phyloP scores from a whole-genome alignment of 2,329 filamentous ascomycete genomes.

The Nannizziopsis barbatae region DNA sequence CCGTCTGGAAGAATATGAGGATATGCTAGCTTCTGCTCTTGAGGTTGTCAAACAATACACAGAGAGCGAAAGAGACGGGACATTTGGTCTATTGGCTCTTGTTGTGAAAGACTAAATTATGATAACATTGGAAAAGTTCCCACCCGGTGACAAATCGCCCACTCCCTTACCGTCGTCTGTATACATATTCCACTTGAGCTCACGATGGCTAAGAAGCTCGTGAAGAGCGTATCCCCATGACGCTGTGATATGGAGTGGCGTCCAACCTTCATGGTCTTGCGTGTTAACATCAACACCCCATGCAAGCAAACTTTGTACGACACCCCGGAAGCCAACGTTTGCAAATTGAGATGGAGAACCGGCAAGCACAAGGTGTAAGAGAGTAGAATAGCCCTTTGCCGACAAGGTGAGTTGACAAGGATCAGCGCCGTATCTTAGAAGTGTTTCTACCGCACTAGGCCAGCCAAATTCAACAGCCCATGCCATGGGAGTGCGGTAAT shows the following conservation, averaged over 20 bases:
- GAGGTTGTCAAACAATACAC: constrained; percentile 10
- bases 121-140: neutral
- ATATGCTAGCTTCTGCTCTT: constrained; percentile 2
- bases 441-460: neutral
- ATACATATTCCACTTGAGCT: neutral
- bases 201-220: neutral
- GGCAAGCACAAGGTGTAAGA: constrained; percentile 9
- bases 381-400: constrained; percentile 1
- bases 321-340: neutral
- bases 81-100: constrained; percentile 11
- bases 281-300: constrained; percentile 8
- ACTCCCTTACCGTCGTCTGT: constrained; percentile 3
- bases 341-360: neutral
- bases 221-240: neutral
- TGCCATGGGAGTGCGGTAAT: constrained; percentile 4
- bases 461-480: constrained; percentile 7
- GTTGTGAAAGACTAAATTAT: neutral
- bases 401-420: neutral
- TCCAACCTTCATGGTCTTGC: constrained; percentile 7
- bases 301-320: constrained; percentile 1
- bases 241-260: constrained; percentile 9
- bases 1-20: constrained; percentile 1
- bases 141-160: neutral
- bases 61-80: constrained; percentile 4
- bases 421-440: constrained; percentile 8